Evolutionary conservation across 768 basidiomycete genomes (phyloP), one percentile per base, ranked within the genome.

Genomic region (button mushroom (Agaricus bisporus)): DNA sequence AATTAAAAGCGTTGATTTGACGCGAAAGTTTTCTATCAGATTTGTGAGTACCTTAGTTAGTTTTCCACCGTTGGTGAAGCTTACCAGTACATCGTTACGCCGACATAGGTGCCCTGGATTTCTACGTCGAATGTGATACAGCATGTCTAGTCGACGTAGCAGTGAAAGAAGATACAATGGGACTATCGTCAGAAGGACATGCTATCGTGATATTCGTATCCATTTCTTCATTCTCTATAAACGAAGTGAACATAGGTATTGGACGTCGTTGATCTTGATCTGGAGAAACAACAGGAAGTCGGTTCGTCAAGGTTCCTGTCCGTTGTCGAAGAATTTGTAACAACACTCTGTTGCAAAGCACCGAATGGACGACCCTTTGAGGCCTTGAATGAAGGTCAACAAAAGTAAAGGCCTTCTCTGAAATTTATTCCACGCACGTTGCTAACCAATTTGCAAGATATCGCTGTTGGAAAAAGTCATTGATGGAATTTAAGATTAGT

Each of bases 341-440:
- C 5, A 77, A 65, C 17, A 75, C 72, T 22, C 74, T 70, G 28
- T 61, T 73, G 59, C 71, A 73, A 38, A 75, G 60, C 11, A 75
- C 62, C 11, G 72, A 73, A 58, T 75, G 74, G n/a, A 75, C 56
- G 25, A 74, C 71, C 32, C 73, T 70, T 57, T 75, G 74, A 5
- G 71, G 71, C 15, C 72, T 75, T 32, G 32, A 32, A 3, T 7
- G 32, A 11, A 8, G 32, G 11, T 32, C 32, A 32, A 32, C 8
- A 4, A 32, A 32, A 32, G 32, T 32, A 32, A 32, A 32, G 11
- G 2, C 32, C 4, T 32, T 32, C 17, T 5, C 41, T 26, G 28
- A 9, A 35, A 6, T n/a, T 20, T 18, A 41, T 8, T n/a, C 26
- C 14, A 63, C 69, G 20, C 55, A 73, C 73, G 72, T 70, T 49